Base-by-base conservation (phyloP, 768 basidiomycete species). In the Podaxis carcinomalis region DNA sequence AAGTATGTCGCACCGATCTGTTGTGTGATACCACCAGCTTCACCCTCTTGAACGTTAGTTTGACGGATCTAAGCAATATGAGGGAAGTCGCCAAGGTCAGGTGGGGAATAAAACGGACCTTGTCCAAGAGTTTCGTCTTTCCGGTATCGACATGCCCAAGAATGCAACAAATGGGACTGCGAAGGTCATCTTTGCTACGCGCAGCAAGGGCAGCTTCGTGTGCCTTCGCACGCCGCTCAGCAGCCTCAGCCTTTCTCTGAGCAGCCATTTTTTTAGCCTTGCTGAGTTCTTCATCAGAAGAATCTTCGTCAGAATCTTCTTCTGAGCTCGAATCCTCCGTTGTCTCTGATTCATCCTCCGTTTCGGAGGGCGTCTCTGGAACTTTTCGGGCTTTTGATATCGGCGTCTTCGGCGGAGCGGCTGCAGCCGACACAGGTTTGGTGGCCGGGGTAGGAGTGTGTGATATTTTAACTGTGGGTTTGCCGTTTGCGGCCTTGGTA, bases 1-100 rank as follows among this genome's bases (percentile, higher is more conserved):
- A 99, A 98, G 80, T 95, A 99, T 0, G 97, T 98, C 21, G 97
- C 97, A 80, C 97, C 97, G 66, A 99, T 99, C 73, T 99, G 97
- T 74, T 98, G 97, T 0, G 97, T 99, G 73, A 99, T 99, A 77
- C 97, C 97, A 66, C 97, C 97, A 2, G 97, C 97, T 83, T 99
- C 97, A 57, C 97, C 97, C 72, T 98, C 97, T 75, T 98, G 95
- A 21, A 99, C 97, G 66, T 98, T 98, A 4, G 96, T 98, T 89
- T 98, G 96, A 66, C 97, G 95, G 72, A 99, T 99, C 94, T 97
- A 58, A 51, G 49, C 5, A 53, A 16, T 51, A 21, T 27, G 25
- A 52, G 57, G 16, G 36, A 57, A n/a, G 32, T 16, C 1, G 11
- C 13, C 40, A 37, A 21, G 44, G 25, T 21, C 10, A 21, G 16